Percentiles rank a stretch among this genome's conserved stretches.
These are phyloP conservation scores for Salix viminalis DNA, from an alignment of 345 rosid species.

Conservation along the genomic window DNA sequence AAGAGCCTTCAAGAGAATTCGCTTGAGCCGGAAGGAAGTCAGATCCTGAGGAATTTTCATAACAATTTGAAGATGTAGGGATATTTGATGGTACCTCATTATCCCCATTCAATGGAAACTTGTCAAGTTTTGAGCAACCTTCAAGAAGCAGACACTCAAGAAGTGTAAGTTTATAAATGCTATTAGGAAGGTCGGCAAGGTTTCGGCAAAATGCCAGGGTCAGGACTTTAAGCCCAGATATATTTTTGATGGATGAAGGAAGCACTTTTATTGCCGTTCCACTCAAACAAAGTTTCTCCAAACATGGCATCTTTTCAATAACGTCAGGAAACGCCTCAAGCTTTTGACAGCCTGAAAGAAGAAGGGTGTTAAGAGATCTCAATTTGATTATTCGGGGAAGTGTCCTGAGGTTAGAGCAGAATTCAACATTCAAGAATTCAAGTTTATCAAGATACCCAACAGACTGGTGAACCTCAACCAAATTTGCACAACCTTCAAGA, in stretches of 20 bases:
- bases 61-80: too few relatives aligned
- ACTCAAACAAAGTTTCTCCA: slow-evolving; percentile 9
- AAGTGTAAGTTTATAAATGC: slow-evolving; percentile 15
- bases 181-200: slow-evolving; percentile 18
- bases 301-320: not conserved
- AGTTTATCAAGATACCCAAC: slow-evolving; percentile 9
- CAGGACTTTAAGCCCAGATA: slow-evolving; percentile 12
- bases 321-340: slow-evolving; percentile 25
- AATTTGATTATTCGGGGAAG: slow-evolving; percentile 17
- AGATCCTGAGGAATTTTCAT: too few relatives aligned
- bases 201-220: slow-evolving; percentile 10
- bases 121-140: slow-evolving; percentile 20
- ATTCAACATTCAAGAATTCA: slow-evolving; percentile 16
- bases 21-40: too few relatives aligned
- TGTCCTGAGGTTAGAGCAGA: slow-evolving; percentile 20
- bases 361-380: slow-evolving; percentile 9
- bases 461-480: slow-evolving; percentile 14
- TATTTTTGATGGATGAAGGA: slow-evolving; percentile 21
- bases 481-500: slow-evolving; percentile 20
- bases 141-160: slow-evolving; percentile 10
- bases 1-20: not conserved
- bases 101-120: slow-evolving; percentile 7
- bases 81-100: too few relatives aligned
- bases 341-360: slow-evolving; percentile 21
- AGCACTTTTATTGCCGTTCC: slow-evolving; percentile 16